Conservation (phyloP, 176 grass and related monocot genomes). For the Pharus latifolius region DNA sequence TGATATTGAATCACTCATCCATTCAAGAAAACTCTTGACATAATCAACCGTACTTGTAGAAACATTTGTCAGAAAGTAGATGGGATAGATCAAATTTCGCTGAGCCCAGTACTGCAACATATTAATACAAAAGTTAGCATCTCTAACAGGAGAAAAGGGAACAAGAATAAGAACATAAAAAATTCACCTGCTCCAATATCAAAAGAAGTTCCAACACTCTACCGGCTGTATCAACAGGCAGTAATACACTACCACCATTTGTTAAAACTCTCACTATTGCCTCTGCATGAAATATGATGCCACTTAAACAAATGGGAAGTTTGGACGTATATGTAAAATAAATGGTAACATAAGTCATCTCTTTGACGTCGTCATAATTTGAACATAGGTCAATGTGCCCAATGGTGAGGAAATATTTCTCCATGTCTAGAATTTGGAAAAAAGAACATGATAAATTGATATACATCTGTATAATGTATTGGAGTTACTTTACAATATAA, state of each 20-base stretch:
- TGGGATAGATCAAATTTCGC: slow-evolving; percentile 61
- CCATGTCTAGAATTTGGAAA: background rate
- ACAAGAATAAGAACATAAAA: background rate
- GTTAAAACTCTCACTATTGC: slow-evolving; percentile 59
- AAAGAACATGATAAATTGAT: background rate
- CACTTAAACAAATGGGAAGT: background rate
- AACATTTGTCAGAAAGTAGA: slow-evolving; percentile 97
- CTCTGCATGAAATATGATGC: slow-evolving; percentile 47
- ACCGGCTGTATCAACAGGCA: slow-evolving; percentile 92
- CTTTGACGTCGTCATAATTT: background rate
- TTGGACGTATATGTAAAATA: background rate
- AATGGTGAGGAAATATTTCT: background rate
- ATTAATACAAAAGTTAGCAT: slow-evolving; percentile 29
- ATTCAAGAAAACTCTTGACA: slow-evolving; percentile 99
- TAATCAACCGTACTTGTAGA: slow-evolving; percentile 77
- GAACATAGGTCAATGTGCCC: background rate
- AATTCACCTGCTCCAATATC: slow-evolving; percentile 77
- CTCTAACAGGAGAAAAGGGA: background rate
- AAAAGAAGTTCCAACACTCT: slow-evolving; percentile 90
- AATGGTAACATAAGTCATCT: background rate
- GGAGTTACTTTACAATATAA: background rate
- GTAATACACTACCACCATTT: slow-evolving; percentile 65
- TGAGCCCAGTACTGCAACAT: slow-evolving; percentile 79
- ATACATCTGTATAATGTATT: background rate
- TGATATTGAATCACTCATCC: slow-evolving; percentile 91